These are phyloP conservation scores for Strobilomyces dryophilus DNA, from an alignment of 768 basidiomycete species.

Conservation along the genomic window DNA sequence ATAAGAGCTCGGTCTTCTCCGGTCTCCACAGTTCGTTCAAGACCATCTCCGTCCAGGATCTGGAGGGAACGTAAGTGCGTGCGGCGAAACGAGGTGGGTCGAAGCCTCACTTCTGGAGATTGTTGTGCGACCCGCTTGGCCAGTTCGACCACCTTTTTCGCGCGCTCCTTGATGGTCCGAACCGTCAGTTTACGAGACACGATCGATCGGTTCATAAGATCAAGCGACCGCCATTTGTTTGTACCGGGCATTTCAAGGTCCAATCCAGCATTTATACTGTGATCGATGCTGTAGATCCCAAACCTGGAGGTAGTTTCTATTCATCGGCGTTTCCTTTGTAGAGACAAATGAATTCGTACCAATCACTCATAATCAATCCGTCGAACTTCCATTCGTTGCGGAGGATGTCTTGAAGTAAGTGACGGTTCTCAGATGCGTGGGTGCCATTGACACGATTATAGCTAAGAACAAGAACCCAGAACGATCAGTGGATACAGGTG, in stretches of 20 bases:
- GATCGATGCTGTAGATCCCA: constrained; percentile 64
- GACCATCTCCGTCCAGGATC: constrained; percentile 68
- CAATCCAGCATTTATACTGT: constrained; percentile 67
- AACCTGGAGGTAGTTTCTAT: constrained; percentile 43
- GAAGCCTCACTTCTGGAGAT: constrained; percentile 53
- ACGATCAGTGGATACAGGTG: background rate
- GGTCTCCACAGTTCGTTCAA: constrained; percentile 59
- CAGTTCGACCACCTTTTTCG: constrained; percentile 58
- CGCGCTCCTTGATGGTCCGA: constrained; percentile 64
- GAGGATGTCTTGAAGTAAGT: constrained; percentile 57
- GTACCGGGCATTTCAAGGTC: constrained; percentile 79
- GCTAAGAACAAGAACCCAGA: constrained; percentile 31
- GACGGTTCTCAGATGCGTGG: constrained; percentile 62
- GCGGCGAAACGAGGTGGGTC: background rate
- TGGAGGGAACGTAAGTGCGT: constrained; percentile 20
- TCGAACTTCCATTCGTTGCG: constrained; percentile 72
- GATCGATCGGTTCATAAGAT: constrained; percentile 59
- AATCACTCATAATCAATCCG: constrained; percentile 80
- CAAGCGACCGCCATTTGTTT: constrained; percentile 73
- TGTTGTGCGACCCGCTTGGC: constrained; percentile 65
- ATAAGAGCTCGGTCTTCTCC: constrained; percentile 60
- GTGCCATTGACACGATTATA: constrained; percentile 75
- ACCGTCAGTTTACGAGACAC: constrained; percentile 58
- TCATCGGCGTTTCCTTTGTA: background rate
- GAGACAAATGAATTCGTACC: constrained; percentile 37